Percentiles rank a stretch among this genome's conserved stretches.
These are phyloP conservation scores for Hyphopichia buzzinii DNA, from an alignment of 1,139 yeast species.

Conservation along the genomic window DNA sequence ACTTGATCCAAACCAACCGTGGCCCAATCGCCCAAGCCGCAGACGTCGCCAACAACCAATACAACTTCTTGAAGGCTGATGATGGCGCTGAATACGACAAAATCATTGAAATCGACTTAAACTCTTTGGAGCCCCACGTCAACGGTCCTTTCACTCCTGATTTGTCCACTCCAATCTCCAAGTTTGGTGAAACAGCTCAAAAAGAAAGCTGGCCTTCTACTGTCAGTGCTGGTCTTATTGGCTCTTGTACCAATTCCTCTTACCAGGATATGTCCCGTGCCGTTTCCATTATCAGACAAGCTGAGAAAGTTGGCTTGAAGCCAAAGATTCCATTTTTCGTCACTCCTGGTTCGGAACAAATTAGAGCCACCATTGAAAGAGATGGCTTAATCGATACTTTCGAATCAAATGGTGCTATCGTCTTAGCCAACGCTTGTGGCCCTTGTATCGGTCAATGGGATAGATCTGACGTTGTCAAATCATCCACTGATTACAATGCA, in stretches of 20 bases:
- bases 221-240: conserved; percentile 89
- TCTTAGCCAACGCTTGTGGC: conserved; percentile 96
- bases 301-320: conserved; percentile 79
- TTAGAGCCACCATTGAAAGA: conserved; percentile 94
- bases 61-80: conserved; percentile 72
- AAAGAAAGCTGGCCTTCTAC: conserved; percentile 77
- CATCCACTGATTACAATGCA: conserved; percentile 67
- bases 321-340: conserved; percentile 92
- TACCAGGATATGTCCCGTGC: conserved; percentile 98
- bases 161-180: conserved; percentile 79
- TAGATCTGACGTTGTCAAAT: conserved; percentile 64
- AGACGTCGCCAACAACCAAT: conserved; percentile 57
- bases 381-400: conserved; percentile 84
- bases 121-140: conserved; percentile 79
- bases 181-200: conserved; percentile 61
- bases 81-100: conserved; percentile 81
- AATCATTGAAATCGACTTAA: conserved; percentile 74
- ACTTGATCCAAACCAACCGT: conserved; percentile 78
- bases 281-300: conserved; percentile 81
- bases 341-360: conserved; percentile 98
- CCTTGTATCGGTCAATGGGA: conserved; percentile 99
- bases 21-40: conserved; percentile 80
- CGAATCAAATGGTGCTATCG: conserved; percentile 82
- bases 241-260: conserved; percentile 96
- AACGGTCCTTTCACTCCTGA: conserved; percentile 97